Percentiles rank a stretch among this genome's conserved stretches.
phyloP scores from a whole-genome alignment of 2,329 filamentous ascomycete species.

The Botrytis fragariae region DNA sequence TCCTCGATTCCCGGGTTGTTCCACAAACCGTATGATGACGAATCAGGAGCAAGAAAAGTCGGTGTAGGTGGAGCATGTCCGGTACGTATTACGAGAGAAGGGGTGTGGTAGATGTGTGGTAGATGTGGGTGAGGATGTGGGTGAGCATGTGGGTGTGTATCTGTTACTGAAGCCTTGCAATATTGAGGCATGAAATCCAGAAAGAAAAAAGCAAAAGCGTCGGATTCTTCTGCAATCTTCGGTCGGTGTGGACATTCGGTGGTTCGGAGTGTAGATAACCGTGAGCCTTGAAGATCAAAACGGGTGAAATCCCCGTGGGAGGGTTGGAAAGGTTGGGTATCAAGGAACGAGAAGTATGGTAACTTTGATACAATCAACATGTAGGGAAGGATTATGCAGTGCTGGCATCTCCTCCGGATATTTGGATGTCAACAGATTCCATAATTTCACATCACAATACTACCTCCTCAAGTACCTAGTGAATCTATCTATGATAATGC shows the following conservation, averaged over 20 bases:
- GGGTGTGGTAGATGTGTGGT: neutral
- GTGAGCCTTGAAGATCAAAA: neutral
- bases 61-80: neutral
- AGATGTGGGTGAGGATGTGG: neutral
- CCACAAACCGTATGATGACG: conserved; percentile 8
- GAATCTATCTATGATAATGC: neutral
- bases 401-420: neutral
- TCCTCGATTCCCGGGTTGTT: neutral
- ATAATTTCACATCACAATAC: neutral
- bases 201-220: neutral
- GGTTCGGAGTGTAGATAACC: neutral
- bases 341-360: neutral
- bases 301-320: neutral
- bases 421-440: neutral
- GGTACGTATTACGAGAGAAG: neutral
- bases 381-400: neutral
- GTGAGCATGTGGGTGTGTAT: neutral
- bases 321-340: neutral
- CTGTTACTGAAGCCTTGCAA: neutral
- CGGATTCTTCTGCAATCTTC: neutral
- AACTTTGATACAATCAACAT: neutral
- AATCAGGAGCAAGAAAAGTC: conserved; percentile 6
- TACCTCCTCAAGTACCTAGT: neutral
- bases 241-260: neutral
- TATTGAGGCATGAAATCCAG: neutral